Base-by-base conservation (phyloP, 352 stramenopile species). In the Phytophthora megakarya region DNA sequence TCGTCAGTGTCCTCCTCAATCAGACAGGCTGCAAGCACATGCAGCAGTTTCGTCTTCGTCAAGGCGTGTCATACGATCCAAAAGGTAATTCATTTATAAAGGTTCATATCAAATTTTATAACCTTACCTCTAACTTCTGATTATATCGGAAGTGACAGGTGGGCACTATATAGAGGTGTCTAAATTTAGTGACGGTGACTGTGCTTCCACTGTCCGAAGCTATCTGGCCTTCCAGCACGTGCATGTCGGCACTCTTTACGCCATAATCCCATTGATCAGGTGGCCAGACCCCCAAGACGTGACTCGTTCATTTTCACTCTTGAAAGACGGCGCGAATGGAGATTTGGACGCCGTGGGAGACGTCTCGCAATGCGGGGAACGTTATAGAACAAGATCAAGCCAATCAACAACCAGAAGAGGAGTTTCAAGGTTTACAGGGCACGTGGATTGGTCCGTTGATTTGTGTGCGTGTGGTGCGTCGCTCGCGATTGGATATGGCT, bases 271-370 rank as follows among this genome's bases (percentile, higher is more conserved):
- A 21, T 33, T 35, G 18, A 42, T 19, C 38, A 22, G 43, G 22
- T 44, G 40, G 22, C 22, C 28, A 55, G 49, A 21, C 28, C n/a
- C 33, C 33, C 18, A 35, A 43, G 30, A 35, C 23, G 37, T 42
- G 25, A 48, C 45, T 48, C 26, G 56, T n/a, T 28, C 6, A 19
- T 33, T 52, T 19, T 15, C 38, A 16, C n/a, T 21, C 40, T 39
- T 9, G 26, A 33, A 19, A 1, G 28, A 52, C 26, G 13, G 21
- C 58, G 25, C 42, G 25, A 42, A 71, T 71, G 63, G 63, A 71
- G 49, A 71, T 71, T 30, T 71, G 63, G 63, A 13, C 56, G 49
- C 63, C 63, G 0, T 71, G 63, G 63, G 63, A 62, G 39, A 67
- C 63, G 11, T 67, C 63, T 9, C 32, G 25, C 28, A 56, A 59